Conservation (phyloP, 179 eudicot species). For the Spinacia oleracea region DNA sequence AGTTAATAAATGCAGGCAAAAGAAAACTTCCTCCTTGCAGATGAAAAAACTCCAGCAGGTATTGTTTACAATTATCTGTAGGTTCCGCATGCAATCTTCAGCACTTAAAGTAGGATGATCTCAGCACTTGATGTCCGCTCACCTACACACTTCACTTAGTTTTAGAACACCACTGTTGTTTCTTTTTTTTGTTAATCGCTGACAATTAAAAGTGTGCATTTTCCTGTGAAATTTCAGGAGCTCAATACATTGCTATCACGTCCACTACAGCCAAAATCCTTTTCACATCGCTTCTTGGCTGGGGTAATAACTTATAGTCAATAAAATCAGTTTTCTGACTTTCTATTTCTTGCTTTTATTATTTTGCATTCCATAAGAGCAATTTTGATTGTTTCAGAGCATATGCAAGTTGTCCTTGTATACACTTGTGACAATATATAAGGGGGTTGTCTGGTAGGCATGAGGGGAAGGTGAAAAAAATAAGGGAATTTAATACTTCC, state of each 20-base stretch:
- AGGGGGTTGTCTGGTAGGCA: too few relatives aligned
- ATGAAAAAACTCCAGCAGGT: constrained; percentile 80
- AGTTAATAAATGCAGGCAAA: constrained; percentile 56
- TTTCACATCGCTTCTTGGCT: constrained; percentile 85
- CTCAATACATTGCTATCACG: constrained; percentile 61
- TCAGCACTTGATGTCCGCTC: neutral
- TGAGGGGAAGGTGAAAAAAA: too few relatives aligned
- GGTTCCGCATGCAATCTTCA: constrained; percentile 6
- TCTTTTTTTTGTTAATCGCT: neutral
- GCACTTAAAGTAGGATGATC: neutral
- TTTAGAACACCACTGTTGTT: constrained; percentile 2
- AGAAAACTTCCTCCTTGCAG: constrained; percentile 51
- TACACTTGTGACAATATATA: neutral
- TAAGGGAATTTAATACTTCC: too few relatives aligned
- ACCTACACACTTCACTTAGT: neutral
- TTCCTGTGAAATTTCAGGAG: constrained; percentile 57
- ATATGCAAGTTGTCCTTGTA: neutral
- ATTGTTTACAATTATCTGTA: neutral
- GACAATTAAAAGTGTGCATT: neutral
- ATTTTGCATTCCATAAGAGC: neutral
- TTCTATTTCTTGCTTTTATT: neutral
- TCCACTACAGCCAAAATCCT: constrained; percentile 88
- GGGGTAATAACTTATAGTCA: constrained; percentile 51
- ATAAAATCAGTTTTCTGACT: neutral
- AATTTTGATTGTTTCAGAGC: neutral